Conservation (phyloP, 192 early-diverging fungal species). For the Linderina pennispora region DNA sequence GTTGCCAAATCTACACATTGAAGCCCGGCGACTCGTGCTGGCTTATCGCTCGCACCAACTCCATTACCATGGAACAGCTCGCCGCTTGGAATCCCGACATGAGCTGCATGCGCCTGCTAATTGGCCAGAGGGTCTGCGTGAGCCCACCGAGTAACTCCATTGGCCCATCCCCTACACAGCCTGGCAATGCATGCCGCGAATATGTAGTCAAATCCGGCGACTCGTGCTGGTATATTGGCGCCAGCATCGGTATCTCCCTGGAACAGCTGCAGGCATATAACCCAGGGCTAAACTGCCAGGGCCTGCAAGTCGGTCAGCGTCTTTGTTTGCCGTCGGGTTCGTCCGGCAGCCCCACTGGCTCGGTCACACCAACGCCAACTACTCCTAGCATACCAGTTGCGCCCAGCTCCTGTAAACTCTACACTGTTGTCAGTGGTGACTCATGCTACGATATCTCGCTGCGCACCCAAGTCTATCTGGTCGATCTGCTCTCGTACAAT, state of each 20-base stretch:
- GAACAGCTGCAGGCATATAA: background rate
- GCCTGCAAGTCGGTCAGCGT: background rate
- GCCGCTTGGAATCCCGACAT: background rate
- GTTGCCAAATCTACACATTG: background rate
- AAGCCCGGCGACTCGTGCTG: background rate
- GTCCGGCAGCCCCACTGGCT: too few species aligned
- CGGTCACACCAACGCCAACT: too few species aligned
- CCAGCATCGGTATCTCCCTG: background rate
- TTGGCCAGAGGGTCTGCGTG: background rate
- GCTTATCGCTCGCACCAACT: background rate
- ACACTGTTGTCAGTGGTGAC: background rate
- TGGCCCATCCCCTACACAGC: background rate
- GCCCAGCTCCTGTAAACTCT: too few species aligned
- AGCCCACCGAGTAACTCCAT: too few species aligned
- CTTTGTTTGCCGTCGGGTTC: too few species aligned
- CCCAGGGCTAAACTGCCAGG: background rate
- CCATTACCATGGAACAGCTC: background rate
- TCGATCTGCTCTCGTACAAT: background rate
- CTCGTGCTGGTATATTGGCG: slow-evolving; percentile 4
- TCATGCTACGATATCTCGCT: background rate
- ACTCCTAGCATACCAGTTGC: too few species aligned
- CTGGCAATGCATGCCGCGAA: background rate
- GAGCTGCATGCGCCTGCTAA: background rate
- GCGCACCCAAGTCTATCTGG: background rate
- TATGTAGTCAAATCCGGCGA: slow-evolving; percentile 1